Evolutionary conservation across 257 asterid species (phyloP).

Genomic region (Solanum arcanum): DNA sequence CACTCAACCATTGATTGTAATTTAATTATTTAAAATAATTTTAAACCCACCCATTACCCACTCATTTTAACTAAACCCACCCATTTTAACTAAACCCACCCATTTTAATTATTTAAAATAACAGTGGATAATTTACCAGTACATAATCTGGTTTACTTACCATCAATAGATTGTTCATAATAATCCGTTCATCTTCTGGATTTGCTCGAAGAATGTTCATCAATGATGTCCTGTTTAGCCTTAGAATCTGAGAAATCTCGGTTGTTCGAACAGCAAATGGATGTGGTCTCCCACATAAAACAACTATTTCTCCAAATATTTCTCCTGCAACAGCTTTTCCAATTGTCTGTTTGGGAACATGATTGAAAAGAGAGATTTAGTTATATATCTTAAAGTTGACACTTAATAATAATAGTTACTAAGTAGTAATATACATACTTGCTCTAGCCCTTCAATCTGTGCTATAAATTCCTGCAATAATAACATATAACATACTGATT

Average conservation of each 20-base stretch:
- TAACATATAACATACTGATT: no score
- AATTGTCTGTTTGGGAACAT: background rate
- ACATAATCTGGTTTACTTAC: background rate
- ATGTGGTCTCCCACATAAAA: slow-evolving; percentile 10
- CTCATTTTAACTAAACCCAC: no score
- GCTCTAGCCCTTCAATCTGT: background rate
- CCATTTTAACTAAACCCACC: no score
- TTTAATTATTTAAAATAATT: no score
- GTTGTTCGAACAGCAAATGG: slow-evolving; percentile 7
- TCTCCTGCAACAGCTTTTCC: slow-evolving; percentile 10
- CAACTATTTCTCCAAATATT: slow-evolving; percentile 3
- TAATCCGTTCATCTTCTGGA: slow-evolving; percentile 5
- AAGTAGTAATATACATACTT: background rate
- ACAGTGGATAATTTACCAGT: no score
- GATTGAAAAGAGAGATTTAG: background rate
- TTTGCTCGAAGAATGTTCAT: slow-evolving; percentile 2
- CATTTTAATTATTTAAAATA: background rate
- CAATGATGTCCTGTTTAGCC: background rate
- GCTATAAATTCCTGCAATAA: background rate
- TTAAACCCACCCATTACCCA: no score
- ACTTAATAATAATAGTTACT: background rate
- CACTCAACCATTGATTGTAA: no score
- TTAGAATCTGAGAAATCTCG: slow-evolving; percentile 1
- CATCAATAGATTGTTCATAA: slow-evolving; percentile 7
- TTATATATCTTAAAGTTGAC: background rate